phyloP scores from a whole-genome alignment of 129 eudicot species.

The Flaveria brownii region DNA sequence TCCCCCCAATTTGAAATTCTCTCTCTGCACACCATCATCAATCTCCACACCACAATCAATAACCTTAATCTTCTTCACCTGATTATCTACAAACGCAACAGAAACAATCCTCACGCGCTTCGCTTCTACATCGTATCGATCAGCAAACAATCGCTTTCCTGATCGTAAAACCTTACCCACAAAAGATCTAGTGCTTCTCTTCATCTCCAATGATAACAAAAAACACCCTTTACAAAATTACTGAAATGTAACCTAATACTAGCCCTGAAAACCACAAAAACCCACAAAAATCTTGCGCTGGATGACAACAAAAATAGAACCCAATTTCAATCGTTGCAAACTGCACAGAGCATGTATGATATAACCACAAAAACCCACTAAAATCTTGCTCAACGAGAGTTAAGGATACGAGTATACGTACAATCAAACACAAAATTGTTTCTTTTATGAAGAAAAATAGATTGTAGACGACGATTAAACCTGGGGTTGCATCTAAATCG shows the following conservation, averaged over 20 bases:
- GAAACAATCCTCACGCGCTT: conserved; percentile 28
- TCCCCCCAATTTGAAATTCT: neutral
- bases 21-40: neutral
- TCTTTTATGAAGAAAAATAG: too few relatives aligned
- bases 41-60: conserved; percentile 28
- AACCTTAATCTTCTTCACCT: conserved; percentile 35
- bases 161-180: conserved; percentile 63
- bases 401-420: too few relatives aligned
- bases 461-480: neutral
- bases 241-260: too few relatives aligned
- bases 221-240: neutral
- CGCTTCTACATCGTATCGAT: conserved; percentile 25
- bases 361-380: too few relatives aligned
- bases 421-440: too few relatives aligned
- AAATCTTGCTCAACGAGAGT: too few relatives aligned
- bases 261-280: too few relatives aligned
- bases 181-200: conserved; percentile 58
- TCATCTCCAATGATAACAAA: conserved; percentile 41
- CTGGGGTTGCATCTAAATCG: neutral
- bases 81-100: conserved; percentile 6
- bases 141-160: conserved; percentile 51
- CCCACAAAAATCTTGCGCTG: too few relatives aligned
- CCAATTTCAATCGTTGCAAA: too few relatives aligned
- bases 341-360: too few relatives aligned
- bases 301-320: too few relatives aligned